Base-by-base conservation (phyloP, 2,329 filamentous ascomycete genomes). In the Ceratocystis albifundus region DNA sequence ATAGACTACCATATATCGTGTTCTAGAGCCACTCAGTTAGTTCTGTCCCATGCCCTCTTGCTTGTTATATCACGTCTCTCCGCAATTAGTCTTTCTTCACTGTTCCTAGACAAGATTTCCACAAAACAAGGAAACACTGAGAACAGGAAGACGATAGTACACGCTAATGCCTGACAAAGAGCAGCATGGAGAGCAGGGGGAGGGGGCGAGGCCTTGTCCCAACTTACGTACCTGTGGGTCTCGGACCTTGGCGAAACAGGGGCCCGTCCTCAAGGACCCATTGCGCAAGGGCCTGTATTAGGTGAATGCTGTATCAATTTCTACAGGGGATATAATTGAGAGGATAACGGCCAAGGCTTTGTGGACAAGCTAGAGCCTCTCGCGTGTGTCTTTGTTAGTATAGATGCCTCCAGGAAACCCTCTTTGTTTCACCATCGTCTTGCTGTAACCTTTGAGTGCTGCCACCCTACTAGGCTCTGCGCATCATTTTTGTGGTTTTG, bases 231-330 rank as follows among this genome's bases (percentile, higher is more conserved):
- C 53, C 7, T 30, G 25, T 57, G 53, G 53, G 53, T 57, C 53
- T 57, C 53, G 53, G 53, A 30, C 53, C 53, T 57, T 57, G n/a
- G 53, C 53, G 53, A 57, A 57, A 57, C 53, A 57, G 53, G 53
- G 53, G 28, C 53, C 53, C 28, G 22, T 57, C 53, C 28, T 1
- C 25, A 57, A n/a, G 17, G 2, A 1, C 10, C 28, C 28, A 57
- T 12, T 12, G 53, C 30, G 53, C 53, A 57, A 17, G 53, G 53
- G 28, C 28, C 53, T 57, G 12, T 1, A 22, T 7, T 32, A 2
- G 28, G 53, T 17, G 17, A n/a, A 57, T n/a, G 53, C 25, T 57
- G 53, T 17, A 30, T 57, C 25, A 28, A 57, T 32, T 32, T 57
- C 53, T 57, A 7, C 53, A 57, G 53, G 53, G 53, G 53, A 28